phyloP scores from a whole-genome alignment of 768 basidiomycete genomes.

The Trametes cinnabarina region DNA sequence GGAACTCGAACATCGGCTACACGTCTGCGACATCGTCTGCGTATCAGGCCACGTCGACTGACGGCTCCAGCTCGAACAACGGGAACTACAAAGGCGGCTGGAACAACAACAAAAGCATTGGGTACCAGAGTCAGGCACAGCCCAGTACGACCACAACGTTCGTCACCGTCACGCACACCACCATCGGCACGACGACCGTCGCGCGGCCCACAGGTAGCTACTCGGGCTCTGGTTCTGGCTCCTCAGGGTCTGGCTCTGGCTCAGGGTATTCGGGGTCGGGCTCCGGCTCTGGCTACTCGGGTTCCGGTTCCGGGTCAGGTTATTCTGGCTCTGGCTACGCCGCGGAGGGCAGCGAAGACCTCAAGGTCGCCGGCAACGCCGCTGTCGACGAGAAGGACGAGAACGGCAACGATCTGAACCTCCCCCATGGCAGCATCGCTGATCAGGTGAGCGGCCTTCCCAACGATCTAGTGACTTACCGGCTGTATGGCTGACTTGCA shows the following conservation, averaged over 20 bases:
- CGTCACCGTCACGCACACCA: neutral
- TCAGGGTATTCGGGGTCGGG: neutral
- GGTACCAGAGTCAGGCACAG: neutral
- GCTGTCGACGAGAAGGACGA: slow-evolving; percentile 10
- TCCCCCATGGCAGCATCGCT: slow-evolving; percentile 6
- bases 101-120: neutral
- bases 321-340: neutral
- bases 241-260: neutral
- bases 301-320: neutral
- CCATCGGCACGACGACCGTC: slow-evolving; percentile 10
- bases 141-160: slow-evolving; percentile 7
- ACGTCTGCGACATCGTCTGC: neutral
- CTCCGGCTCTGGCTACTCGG: neutral
- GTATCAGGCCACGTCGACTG: neutral
- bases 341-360: neutral
- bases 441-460: slow-evolving; percentile 2
- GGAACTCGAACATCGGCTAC: neutral
- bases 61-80: neutral
- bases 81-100: neutral
- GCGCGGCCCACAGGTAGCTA: slow-evolving; percentile 2
- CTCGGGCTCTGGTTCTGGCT: neutral
- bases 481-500: neutral
- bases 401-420: slow-evolving; percentile 11
- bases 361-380: slow-evolving; percentile 6
- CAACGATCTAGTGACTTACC: too few species aligned